Conservation (phyloP, 805 yeast species). For the Tanozyma kutaoensis region DNA sequence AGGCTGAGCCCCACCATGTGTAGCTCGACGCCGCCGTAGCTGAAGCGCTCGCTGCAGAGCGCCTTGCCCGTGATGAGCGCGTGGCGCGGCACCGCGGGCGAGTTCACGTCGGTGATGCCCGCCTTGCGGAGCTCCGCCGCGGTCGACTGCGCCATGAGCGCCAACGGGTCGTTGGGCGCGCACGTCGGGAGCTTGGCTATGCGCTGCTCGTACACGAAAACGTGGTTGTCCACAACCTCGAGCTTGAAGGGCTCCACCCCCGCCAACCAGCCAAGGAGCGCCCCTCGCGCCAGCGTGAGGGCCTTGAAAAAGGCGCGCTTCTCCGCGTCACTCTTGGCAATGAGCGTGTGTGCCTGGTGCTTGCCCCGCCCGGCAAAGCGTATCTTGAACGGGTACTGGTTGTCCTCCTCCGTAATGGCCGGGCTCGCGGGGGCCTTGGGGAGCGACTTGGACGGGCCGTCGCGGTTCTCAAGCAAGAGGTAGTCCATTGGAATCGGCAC, state of each 20-base stretch:
- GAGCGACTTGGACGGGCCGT: too few species aligned
- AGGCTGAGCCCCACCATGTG: conserved; percentile 44
- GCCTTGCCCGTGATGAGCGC: conserved; percentile 20
- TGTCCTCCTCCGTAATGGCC: too few species aligned
- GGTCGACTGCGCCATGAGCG: conserved; percentile 14
- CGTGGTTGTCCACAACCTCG: conserved; percentile 38
- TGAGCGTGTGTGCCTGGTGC: conserved; percentile 37
- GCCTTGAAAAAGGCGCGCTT: conserved; percentile 45
- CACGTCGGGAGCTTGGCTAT: conserved; percentile 40
- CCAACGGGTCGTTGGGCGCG: conserved; percentile 39
- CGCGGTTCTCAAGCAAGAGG: conserved; percentile 35
- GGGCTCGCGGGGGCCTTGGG: too few species aligned
- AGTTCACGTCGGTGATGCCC: conserved; percentile 7
- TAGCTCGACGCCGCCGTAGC: conserved; percentile 30
- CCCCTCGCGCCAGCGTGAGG: conserved; percentile 34
- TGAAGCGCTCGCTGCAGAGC: conserved; percentile 32
- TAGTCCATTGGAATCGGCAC: conserved; percentile 49
- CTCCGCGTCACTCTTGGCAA: conserved; percentile 32
- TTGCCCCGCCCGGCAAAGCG: conserved; percentile 45
- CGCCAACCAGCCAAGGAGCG: conserved; percentile 12
- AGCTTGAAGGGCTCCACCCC: conserved; percentile 42
- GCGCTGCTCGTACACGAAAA: conserved; percentile 52
- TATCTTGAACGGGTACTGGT: conserved; percentile 34
- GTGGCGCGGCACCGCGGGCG: neutral
- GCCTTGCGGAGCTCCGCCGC: conserved; percentile 7